Conservation (phyloP, 139 green algal species). For the Limnomonas spitsbergensis region DNA sequence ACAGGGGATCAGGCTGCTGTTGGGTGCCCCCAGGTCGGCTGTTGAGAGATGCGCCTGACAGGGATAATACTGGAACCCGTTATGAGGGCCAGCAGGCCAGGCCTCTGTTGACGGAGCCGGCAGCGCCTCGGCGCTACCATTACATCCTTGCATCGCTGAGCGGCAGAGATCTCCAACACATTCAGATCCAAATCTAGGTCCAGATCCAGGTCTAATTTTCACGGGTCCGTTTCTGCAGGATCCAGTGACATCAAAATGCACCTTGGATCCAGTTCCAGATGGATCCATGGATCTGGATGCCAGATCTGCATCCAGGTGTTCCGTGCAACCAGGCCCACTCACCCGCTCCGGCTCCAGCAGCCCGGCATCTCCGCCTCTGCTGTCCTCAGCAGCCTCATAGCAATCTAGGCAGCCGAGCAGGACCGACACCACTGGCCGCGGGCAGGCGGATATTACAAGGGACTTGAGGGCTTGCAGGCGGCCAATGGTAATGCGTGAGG, state of each 20-base stretch:
- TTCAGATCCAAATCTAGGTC: neutral
- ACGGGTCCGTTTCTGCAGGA: neutral
- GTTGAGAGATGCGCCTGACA: too few species aligned
- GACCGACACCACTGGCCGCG: neutral
- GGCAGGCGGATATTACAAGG: neutral
- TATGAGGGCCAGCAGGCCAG: neutral
- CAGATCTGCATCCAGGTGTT: neutral
- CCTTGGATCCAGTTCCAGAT: too few species aligned
- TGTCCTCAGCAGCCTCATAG: neutral
- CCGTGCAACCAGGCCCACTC: neutral
- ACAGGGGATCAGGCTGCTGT: too few species aligned
- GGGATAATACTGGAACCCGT: neutral
- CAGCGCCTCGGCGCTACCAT: too few species aligned
- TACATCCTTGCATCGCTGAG: too few species aligned
- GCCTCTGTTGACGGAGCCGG: too few species aligned
- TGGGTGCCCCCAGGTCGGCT: too few species aligned
- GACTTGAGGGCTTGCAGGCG: neutral
- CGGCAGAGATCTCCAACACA: neutral
- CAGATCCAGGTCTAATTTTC: neutral
- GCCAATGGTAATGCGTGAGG: neutral
- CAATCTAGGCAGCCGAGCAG: neutral
- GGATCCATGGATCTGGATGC: neutral
- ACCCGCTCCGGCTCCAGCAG: too few species aligned
- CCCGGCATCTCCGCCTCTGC: too few species aligned
- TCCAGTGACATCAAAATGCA: too few species aligned